A percentile compares a stretch with the other conserved stretches of the same genome.
Evolutionary conservation across 202 grass and related monocot genomes (phyloP).

Genomic region (Digitaria exilis): DNA sequence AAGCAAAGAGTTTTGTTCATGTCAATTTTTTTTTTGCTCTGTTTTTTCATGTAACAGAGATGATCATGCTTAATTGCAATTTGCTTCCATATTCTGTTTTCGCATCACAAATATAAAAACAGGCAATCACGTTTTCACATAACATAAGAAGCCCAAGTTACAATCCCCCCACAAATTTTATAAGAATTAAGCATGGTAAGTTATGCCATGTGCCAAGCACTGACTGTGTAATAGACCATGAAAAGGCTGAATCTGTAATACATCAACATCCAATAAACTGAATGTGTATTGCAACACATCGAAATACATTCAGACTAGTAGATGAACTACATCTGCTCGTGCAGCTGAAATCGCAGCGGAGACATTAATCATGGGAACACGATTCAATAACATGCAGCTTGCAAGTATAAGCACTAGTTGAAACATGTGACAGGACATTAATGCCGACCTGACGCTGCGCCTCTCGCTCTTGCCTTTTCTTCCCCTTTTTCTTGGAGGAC

Average conservation of each 20-base stretch:
- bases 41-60: not conserved
- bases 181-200: not conserved
- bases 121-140: not conserved
- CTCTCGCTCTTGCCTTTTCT: conserved; percentile 86
- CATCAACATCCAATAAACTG: not conserved
- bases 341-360: not conserved
- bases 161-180: not conserved
- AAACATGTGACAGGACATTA: not conserved
- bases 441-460: conserved; percentile 65
- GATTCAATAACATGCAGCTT: not conserved
- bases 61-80: not conserved
- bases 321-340: not conserved
- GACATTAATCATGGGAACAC: not conserved
- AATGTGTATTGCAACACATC: not conserved
- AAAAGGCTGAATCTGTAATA: not conserved
- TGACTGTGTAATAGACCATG: not conserved
- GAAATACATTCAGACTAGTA: not conserved
- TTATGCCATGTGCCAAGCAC: not conserved
- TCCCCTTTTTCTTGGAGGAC: conserved; percentile 87
- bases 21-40: not conserved
- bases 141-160: not conserved
- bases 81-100: not conserved
- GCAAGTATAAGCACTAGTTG: not conserved
- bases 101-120: not conserved
- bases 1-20: conserved; percentile 14